Conservation (phyloP, 352 stramenopile species). For the Phytophthora podocarpi region DNA sequence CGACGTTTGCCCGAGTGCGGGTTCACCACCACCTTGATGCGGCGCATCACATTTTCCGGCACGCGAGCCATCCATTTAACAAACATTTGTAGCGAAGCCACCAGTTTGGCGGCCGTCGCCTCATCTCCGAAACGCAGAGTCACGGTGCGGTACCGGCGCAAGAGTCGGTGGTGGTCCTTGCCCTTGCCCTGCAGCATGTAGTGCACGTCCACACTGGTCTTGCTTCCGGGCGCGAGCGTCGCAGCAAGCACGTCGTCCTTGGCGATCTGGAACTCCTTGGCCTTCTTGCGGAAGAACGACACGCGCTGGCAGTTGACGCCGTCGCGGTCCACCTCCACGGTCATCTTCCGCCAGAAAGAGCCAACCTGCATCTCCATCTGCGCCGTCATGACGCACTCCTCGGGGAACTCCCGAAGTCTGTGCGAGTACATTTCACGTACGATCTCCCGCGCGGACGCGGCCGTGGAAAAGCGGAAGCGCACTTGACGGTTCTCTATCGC, state of each 20-base stretch:
- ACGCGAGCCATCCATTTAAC: constrained; percentile 81
- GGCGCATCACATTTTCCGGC: constrained; percentile 48
- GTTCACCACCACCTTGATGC: constrained; percentile 83
- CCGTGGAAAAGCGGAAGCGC: constrained; percentile 67
- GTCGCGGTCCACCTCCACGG: constrained; percentile 54
- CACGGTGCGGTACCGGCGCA: constrained; percentile 55
- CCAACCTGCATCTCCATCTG: constrained; percentile 51
- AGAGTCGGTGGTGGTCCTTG: constrained; percentile 57
- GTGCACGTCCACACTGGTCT: constrained; percentile 53
- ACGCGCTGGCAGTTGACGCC: constrained; percentile 57
- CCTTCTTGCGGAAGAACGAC: constrained; percentile 69
- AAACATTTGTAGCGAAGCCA: constrained; percentile 51
- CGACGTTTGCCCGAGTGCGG: constrained; percentile 68
- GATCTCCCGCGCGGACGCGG: constrained; percentile 56
- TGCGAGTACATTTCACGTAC: constrained; percentile 78
- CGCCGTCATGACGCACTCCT: constrained; percentile 38
- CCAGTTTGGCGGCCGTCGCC: constrained; percentile 35
- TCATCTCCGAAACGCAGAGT: constrained; percentile 44
- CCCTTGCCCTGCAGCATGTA: constrained; percentile 67
- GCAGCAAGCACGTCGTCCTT: constrained; percentile 67
- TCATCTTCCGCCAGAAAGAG: constrained; percentile 59
- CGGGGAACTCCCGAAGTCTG: constrained; percentile 59
- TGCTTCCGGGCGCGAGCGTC: constrained; percentile 28
- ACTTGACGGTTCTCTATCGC: constrained; percentile 64
- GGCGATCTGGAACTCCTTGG: constrained; percentile 50